Base-by-base conservation (phyloP, 2,329 filamentous ascomycete species). In the Arthrobotrys iridis region DNA sequence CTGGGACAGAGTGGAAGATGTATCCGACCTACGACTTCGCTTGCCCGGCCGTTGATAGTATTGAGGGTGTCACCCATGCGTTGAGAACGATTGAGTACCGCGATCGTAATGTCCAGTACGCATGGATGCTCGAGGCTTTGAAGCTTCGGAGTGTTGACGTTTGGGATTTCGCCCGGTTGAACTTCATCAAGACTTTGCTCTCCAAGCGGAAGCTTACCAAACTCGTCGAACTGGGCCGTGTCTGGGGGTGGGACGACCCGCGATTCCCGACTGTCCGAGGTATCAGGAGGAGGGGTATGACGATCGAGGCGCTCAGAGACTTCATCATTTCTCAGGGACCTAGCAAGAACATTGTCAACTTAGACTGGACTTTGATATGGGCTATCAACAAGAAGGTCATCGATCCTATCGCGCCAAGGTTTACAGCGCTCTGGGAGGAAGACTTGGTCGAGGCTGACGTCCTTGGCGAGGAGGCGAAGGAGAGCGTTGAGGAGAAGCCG, bases 11-110 rank as follows among this genome's bases (percentile, higher is more conserved):
- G 76, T 94, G 91, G 91, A 94, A 93, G 84, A 90, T 93, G 81
- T 94, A 94, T 83, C 91, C 91, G 33, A 94, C 90, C 77, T 95
- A 95, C 84, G 92, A 95, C 82, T 92, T 94, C 81, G 91, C 91
- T 77, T 93, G 91, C 83, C 92, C 92, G 13, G 88, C 94, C 20
- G 89, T 95, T 72, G 92, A 95, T 83, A 88, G 88, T 75, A 83
- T 92, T 78, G 91, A 95, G 84, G 92, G 92, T 41, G 89, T 95
- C 64, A 95, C 92, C 1, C 92, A 94, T 81, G 92, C 92, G 5
- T 86, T 95, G 68, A 87, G 92, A 78, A 93, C 92, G 0, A 94
- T 91, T 78, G 92, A 95, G 85, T 95, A 94, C 84, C 92, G 92
- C 65, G 92, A 95, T 82, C 90, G 92, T 77, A 93, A 95, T 82